These are phyloP conservation scores for Sugiyamaella sp. DNA, from an alignment of 1,139 yeast species.

Conservation along the genomic window DNA sequence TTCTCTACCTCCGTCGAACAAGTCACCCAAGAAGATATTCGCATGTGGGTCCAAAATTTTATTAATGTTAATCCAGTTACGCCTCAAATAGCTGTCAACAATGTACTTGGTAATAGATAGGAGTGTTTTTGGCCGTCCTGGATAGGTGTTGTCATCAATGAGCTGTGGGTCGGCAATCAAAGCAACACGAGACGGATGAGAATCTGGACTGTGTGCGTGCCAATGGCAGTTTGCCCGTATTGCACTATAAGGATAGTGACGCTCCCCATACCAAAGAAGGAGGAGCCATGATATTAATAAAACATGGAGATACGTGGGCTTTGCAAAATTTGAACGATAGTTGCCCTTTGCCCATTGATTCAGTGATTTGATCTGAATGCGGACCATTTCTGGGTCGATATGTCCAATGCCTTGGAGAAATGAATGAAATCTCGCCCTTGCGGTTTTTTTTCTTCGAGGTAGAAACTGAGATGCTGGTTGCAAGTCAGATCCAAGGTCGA, in stretches of 20 bases:
- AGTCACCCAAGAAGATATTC: slow-evolving; percentile 80
- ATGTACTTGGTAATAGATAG: slow-evolving; percentile 44
- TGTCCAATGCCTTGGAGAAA: background rate
- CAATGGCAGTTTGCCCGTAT: slow-evolving; percentile 58
- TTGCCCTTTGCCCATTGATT: background rate
- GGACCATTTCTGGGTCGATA: slow-evolving; percentile 4
- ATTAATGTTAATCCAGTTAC: slow-evolving; percentile 72
- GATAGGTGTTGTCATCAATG: slow-evolving; percentile 73
- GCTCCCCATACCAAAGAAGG: slow-evolving; percentile 61
- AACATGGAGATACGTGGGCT: slow-evolving; percentile 24
- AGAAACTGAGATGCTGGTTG: background rate
- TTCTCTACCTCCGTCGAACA: slow-evolving; percentile 93
- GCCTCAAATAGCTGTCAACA: slow-evolving; percentile 75
- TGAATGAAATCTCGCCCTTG: slow-evolving; percentile 5
- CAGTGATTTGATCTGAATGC: background rate
- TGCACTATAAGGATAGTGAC: slow-evolving; percentile 54
- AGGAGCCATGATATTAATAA: slow-evolving; percentile 51
- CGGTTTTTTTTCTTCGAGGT: slow-evolving; percentile 3
- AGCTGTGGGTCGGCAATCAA: slow-evolving; percentile 92
- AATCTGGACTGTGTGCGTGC: slow-evolving; percentile 40
- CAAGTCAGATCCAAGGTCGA: background rate
- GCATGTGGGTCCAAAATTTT: slow-evolving; percentile 69
- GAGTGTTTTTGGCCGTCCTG: slow-evolving; percentile 43
- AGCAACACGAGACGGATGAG: slow-evolving; percentile 61
- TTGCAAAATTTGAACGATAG: slow-evolving; percentile 2